These are phyloP conservation scores for Penicillium sp. DNA, from an alignment of 2,329 filamentous ascomycete species.

Conservation along the genomic window DNA sequence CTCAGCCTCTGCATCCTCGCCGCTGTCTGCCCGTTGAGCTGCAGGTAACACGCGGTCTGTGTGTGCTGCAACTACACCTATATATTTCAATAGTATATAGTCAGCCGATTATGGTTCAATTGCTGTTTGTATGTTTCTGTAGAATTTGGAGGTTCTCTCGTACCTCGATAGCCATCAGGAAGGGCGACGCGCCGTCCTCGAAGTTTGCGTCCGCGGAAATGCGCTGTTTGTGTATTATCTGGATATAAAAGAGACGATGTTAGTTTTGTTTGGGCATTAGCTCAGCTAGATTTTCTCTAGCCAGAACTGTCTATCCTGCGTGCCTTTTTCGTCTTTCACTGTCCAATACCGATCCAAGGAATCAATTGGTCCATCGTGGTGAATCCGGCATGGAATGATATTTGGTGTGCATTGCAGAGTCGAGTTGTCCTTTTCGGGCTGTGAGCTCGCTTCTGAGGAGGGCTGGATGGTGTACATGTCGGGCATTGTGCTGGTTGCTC, in stretches of 20 bases:
- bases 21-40: conserved; percentile 32
- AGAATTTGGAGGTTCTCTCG: not conserved
- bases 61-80: conserved; percentile 59
- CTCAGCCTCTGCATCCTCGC: conserved; percentile 48
- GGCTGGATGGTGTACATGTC: conserved; percentile 40
- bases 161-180: conserved; percentile 67
- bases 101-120: not conserved
- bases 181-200: conserved; percentile 64
- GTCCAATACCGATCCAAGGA: conserved; percentile 68
- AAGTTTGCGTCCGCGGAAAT: conserved; percentile 79
- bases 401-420: conserved; percentile 57
- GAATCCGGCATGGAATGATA: conserved; percentile 74
- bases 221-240: conserved; percentile 51
- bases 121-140: not conserved
- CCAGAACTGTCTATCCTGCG: not conserved
- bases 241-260: not conserved
- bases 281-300: not conserved
- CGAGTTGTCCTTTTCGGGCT: conserved; percentile 19
- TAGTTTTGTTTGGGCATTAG: not conserved
- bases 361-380: conserved; percentile 71
- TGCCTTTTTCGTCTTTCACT: conserved; percentile 44
- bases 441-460: conserved; percentile 20
- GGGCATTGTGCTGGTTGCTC: conserved; percentile 12
- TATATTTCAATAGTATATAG: not conserved
- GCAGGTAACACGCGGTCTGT: conserved; percentile 39